phyloP scores from a whole-genome alignment of 371 early-diverging fungal species.

The Mortierella sp. region DNA sequence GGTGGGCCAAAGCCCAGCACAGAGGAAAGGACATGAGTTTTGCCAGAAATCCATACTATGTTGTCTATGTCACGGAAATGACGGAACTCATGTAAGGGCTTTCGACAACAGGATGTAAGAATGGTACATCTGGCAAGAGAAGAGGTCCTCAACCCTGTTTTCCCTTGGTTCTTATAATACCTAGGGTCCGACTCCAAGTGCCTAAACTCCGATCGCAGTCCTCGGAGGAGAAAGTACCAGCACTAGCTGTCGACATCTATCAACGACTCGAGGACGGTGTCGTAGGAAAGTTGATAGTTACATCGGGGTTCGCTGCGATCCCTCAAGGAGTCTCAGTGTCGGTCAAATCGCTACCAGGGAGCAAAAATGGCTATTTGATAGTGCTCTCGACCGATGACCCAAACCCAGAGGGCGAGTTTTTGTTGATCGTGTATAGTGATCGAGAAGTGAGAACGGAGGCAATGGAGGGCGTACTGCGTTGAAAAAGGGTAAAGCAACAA shows the following conservation, averaged over 20 bases:
- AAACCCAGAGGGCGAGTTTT: conserved; percentile 63
- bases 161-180: background rate
- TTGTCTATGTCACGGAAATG: conserved; percentile 68
- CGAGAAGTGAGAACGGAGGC: conserved; percentile 61
- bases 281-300: conserved; percentile 70
- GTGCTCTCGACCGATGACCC: conserved; percentile 72
- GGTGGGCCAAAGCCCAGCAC: conserved; percentile 81
- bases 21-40: conserved; percentile 64
- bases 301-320: conserved; percentile 81
- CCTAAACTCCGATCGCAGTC: conserved; percentile 20
- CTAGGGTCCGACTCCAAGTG: conserved; percentile 79
- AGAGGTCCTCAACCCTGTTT: no score
- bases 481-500: no score
- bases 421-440: conserved; percentile 68
- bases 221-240: conserved; percentile 63
- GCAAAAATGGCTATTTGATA: conserved; percentile 64
- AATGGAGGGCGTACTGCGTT: conserved; percentile 29
- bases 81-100: conserved; percentile 67
- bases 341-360: conserved; percentile 31
- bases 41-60: conserved; percentile 75
- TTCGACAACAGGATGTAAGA: background rate
- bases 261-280: conserved; percentile 67
- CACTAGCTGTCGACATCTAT: conserved; percentile 78
- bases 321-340: conserved; percentile 63
- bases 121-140: no score